These are phyloP conservation scores for Russula ochroleuca DNA, from an alignment of 768 basidiomycete genomes.

Conservation along the genomic window DNA sequence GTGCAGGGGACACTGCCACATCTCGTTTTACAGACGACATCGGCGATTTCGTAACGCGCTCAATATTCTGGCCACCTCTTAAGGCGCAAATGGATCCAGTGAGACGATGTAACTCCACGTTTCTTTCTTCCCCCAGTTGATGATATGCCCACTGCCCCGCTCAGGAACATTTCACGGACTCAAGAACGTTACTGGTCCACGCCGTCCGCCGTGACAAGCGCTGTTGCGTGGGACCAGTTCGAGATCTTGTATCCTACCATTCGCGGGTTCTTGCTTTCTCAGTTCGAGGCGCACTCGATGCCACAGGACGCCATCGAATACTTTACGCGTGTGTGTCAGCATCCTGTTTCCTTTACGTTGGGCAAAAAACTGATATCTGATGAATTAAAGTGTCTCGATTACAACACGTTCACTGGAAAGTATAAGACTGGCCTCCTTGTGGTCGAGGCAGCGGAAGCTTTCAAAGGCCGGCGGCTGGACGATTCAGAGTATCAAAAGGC, in stretches of 20 bases:
- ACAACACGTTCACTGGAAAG: conserved; percentile 93
- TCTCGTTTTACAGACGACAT: neutral
- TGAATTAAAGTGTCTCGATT: conserved; percentile 58
- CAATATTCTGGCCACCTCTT: neutral
- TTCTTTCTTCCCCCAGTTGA: neutral
- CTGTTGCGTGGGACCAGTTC: conserved; percentile 14
- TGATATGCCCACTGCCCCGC: neutral
- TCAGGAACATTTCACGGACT: neutral
- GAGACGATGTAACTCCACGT: too few relatives aligned
- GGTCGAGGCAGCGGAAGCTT: conserved; percentile 85
- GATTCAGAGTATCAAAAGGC: conserved; percentile 88
- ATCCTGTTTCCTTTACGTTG: neutral
- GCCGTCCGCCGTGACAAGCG: neutral
- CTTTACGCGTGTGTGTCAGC: conserved; percentile 63
- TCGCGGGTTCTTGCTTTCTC: conserved; percentile 69
- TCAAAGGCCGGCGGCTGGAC: conserved; percentile 61
- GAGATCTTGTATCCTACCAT: conserved; percentile 54
- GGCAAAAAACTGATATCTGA: conserved; percentile 16
- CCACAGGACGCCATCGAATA: conserved; percentile 80
- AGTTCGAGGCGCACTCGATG: conserved; percentile 67
- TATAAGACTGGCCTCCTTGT: conserved; percentile 94
- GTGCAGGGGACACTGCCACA: neutral
- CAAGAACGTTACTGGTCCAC: neutral
- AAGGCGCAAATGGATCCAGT: neutral
- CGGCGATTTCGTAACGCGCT: neutral